Evolutionary conservation across 495 filamentous ascomycete species (phyloP), one percentile per base, ranked within the genome.

Genomic region (Penicillium angulare): DNA sequence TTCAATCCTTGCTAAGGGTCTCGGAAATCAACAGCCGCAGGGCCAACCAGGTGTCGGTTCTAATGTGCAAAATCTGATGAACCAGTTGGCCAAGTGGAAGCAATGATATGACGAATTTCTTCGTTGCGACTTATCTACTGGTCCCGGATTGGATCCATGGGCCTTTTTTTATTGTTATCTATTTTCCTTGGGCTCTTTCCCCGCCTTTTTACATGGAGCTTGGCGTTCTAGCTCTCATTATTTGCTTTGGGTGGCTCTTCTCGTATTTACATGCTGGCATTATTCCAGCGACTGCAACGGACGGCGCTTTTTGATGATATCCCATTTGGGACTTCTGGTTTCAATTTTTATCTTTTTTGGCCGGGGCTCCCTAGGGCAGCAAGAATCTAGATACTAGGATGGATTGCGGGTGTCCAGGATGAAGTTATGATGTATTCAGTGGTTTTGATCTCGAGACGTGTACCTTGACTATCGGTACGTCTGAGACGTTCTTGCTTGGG

Each of bases 11-110:
- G 67, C 68, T 2, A 78, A 73, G 44, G 71, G 70, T 21, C 49
- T 71, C 20, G 65, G 64, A 40, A 63, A 59, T 46, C 69, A 68
- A 42, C 72, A 69, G 50, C 62, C 60, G 35, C 75, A 80, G 55
- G 66, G 65, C 29, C 73, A 77, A 41, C 54, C 60, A 23, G 47
- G 63, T 31, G 52, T 68, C 36, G 59, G 63, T 35, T 61, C 68
- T 27, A 75, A 83, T 60, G 75, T 86, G 50, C 79, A 83, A 56
- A 79, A 82, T 54, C 72, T 86, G 39, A 79, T 85, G 75, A 76
- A 79, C 44, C 81, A 85, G 53, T 63, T 86, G 55, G 70, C 79
- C 9, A 82, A 78, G 61, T 85, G 80, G 71, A 80, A 77, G 60
- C 78, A 80, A 68, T 81, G 71, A 79, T 50, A 64, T 57, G 49